A percentile compares a stretch with the other conserved stretches of the same genome.
Conservation (phyloP, 1,139 yeast genomes). For the Diutina ranongensis region DNA sequence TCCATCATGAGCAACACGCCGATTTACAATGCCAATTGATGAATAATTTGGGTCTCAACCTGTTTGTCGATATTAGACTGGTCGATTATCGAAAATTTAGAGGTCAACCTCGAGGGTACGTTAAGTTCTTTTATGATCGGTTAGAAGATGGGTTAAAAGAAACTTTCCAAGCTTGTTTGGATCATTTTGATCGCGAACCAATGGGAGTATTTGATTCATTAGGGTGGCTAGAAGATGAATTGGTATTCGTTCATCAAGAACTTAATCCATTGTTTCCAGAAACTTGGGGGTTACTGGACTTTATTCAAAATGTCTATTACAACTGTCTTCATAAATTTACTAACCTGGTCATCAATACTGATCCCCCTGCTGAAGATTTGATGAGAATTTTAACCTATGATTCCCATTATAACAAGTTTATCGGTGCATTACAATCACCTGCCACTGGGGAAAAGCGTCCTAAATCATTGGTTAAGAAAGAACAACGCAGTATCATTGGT, state of each 20-base stretch:
- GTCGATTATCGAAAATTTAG: constrained; percentile 26
- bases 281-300: constrained; percentile 61
- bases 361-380: constrained; percentile 62
- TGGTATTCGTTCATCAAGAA: constrained; percentile 50
- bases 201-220: constrained; percentile 58
- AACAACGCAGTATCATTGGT: constrained; percentile 48
- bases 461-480: constrained; percentile 15
- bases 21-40: constrained; percentile 55
- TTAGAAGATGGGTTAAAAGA: constrained; percentile 51
- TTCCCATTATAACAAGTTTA: constrained; percentile 42
- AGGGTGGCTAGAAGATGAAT: constrained; percentile 79
- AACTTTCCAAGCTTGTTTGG: constrained; percentile 54
- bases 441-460: constrained; percentile 10
- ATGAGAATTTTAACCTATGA: constrained; percentile 64
- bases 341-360: constrained; percentile 50
- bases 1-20: constrained; percentile 71
- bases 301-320: constrained; percentile 60
- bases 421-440: constrained; percentile 17
- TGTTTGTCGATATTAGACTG: constrained; percentile 12
- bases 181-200: constrained; percentile 41
- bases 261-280: constrained; percentile 50
- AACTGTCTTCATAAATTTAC: constrained; percentile 52
- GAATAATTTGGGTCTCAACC: constrained; percentile 25
- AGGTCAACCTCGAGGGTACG: constrained; percentile 48
- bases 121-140: constrained; percentile 48